Percentiles rank a stretch among this genome's conserved stretches.
Conservation (phyloP, 257 asterid species). For the Solanum infundibuliforme region DNA sequence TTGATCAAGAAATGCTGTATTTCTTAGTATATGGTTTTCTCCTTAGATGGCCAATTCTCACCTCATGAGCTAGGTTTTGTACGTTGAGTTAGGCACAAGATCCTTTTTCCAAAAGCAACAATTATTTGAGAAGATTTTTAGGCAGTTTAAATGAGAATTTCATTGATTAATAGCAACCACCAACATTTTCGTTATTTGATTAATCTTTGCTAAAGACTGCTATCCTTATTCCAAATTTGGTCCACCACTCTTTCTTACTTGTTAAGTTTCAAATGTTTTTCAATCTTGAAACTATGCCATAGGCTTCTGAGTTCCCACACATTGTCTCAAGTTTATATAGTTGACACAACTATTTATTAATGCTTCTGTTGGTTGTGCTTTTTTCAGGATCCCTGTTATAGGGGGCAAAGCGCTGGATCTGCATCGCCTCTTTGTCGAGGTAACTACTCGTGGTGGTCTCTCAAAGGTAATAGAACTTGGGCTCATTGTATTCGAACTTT, state of each 20-base stretch:
- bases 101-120: not conserved
- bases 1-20: not conserved
- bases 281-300: not conserved
- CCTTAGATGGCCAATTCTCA: not conserved
- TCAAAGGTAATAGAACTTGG: conserved; percentile 33
- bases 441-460: conserved; percentile 83
- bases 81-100: not conserved
- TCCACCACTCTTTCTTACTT: not conserved
- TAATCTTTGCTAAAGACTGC: not conserved
- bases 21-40: not conserved
- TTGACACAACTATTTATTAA: not conserved
- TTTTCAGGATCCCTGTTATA: conserved; percentile 60
- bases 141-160: not conserved
- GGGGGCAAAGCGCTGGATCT: conserved; percentile 73
- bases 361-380: not conserved
- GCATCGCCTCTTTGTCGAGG: conserved; percentile 77
- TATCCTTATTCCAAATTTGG: not conserved
- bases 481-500: not conserved
- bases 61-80: not conserved
- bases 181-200: not conserved
- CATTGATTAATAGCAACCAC: not conserved
- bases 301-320: not conserved
- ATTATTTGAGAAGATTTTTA: not conserved
- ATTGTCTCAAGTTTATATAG: not conserved
- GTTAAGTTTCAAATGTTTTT: not conserved